Percentiles rank a stretch among this genome's conserved stretches.
Evolutionary conservation across 2,329 filamentous ascomycete species (phyloP).

Genomic region (Phialophora tarda): DNA sequence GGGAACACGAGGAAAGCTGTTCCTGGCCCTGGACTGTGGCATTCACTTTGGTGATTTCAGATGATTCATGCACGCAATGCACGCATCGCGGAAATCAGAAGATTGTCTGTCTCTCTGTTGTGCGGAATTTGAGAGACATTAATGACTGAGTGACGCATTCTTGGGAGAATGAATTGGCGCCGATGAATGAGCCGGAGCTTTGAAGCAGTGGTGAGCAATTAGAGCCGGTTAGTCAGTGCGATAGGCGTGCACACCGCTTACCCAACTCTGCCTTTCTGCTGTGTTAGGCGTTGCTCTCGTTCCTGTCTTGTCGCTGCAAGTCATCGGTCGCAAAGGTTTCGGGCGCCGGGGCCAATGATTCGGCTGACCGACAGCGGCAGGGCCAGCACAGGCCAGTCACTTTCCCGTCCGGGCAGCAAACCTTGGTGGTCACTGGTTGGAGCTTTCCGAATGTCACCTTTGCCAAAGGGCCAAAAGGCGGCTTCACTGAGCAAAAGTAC

Average conservation of each 20-base stretch:
- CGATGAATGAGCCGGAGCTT: neutral
- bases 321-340: neutral
- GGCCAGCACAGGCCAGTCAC: neutral
- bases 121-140: neutral
- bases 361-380: neutral
- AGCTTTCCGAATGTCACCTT: constrained; percentile 10
- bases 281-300: neutral
- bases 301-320: neutral
- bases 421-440: neutral
- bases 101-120: neutral
- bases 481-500: constrained; percentile 1
- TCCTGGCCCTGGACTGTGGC: neutral
- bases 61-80: neutral
- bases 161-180: neutral
- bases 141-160: neutral
- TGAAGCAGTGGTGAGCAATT: neutral
- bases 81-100: neutral
- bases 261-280: neutral
- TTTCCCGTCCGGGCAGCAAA: neutral
- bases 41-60: neutral
- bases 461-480: neutral
- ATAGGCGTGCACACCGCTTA: neutral
- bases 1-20: neutral
- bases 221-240: neutral
- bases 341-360: neutral